Evolutionary conservation across 345 rosid genomes (phyloP), one percentile per base, ranked within the genome.

Genomic region (Linum lewisii): DNA sequence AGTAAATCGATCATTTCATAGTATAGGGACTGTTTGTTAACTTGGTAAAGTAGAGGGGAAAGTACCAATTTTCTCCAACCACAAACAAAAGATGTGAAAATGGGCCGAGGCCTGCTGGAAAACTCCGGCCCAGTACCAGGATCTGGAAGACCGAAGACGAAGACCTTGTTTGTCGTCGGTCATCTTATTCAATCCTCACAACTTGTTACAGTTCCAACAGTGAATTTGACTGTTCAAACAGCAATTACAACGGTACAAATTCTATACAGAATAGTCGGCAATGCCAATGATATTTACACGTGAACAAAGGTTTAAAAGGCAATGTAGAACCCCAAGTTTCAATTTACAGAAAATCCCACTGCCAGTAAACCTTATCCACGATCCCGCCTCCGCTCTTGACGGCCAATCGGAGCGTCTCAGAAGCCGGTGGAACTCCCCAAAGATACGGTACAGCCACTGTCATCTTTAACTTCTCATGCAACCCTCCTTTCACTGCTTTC

Each of bases 391-490:
- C 98, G 0, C 84, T 83, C 62, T 73, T 77, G 63, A 88, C 99
- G 0, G 97, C 99, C 26, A 86, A 88, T 63, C 91, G 89, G 65
- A 93, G 99, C 44, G 87, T 86, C 63, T 89, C 97, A 0, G 97
- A 84, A 58, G 91, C 96, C 7, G 97, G 95, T 58, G 98, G 98
- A 57, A 88, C 95, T 0, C 98, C 98, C 96, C 98, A 92, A 0
- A 92, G 93, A 67, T 84, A 84, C 15, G 96, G 96, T 63, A 92
- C 97, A 0, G 98, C 95, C 15, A 92, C 97, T 0, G 82, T 82
- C 97, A 84, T 92, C 5, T 78, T 88, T 58, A 92, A 78, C 78
- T 88, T 88, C 76, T 92, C 98, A 32, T 88, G 89, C 77, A 92
- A 72, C 55, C 95, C 89, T 0, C 89, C 83, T 69, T 81, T 88